Evolutionary conservation across 495 filamentous ascomycete genomes (phyloP), one percentile per base, ranked within the genome.

Genomic region (Penicillium longicatenatum): DNA sequence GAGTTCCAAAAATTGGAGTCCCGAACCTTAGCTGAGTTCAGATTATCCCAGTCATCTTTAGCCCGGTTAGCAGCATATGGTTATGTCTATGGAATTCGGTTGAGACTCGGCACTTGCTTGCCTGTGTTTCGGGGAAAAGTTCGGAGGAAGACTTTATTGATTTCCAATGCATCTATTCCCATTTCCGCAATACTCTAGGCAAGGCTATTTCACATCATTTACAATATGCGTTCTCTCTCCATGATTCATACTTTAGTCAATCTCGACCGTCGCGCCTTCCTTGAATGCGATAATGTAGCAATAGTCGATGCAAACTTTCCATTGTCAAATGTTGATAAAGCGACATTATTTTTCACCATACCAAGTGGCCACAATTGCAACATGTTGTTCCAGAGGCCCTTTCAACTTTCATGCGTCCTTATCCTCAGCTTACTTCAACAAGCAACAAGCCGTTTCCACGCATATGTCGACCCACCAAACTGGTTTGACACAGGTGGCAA

Each of bases 401-500:
- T 42, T 2, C 8, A 41, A 26, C 5, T 52, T 8, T 43, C 21
- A 42, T 52, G 20, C 31, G 2, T 16, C 11, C 21, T 54, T 24
- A 21, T 6, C 17, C 11, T 33, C 22, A 6, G 26, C 16, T 11
- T 41, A 20, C 39, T 54, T 19, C 50, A 53, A 22, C 30, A 35
- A 7, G 24, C 52, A 14, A 53, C 50, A 2, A 50, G n/a, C 14
- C 43, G 52, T 30, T 24, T 41, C 43, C 53, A 58, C 26, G 42
- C 50, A 21, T 42, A 35, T 19, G 35, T 37, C 17, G 35, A 55
- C 11, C 41, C 50, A 9, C 29, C 44, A 16, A 58, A 58, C 31
- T 58, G 51, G 57, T 24, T 52, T 2, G 57, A 58, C 11, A 47
- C 54, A 30, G 52, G 56, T 22, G 52, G 59, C n/a, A 12, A 11